Percentiles rank a stretch among this genome's conserved stretches.
These are phyloP conservation scores for Linnemannia hyalina DNA, from an alignment of 192 early-diverging fungal genomes.

Conservation along the genomic window DNA sequence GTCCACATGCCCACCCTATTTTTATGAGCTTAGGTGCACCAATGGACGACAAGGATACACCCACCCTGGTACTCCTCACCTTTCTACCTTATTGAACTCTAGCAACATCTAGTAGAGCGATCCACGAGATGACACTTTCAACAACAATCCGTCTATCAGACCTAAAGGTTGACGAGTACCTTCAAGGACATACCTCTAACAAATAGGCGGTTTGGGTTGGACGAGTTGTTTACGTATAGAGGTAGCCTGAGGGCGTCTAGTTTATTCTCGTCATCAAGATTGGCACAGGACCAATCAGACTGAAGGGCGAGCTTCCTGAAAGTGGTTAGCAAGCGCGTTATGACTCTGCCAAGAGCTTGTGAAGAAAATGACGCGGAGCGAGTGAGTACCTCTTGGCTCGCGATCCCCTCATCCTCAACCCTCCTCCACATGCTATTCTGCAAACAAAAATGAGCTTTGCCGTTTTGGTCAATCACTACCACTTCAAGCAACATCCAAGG, in stretches of 20 bases:
- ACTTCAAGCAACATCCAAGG: background rate
- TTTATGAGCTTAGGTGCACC: background rate
- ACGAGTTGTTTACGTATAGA: too few relatives aligned
- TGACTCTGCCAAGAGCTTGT: background rate
- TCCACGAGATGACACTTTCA: too few relatives aligned
- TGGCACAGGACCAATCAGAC: too few relatives aligned
- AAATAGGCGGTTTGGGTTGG: too few relatives aligned
- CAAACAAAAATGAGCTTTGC: background rate
- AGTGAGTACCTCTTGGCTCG: background rate
- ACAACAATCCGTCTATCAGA: too few relatives aligned
- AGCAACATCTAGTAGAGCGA: background rate
- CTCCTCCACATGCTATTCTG: background rate
- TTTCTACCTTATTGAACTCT: background rate
- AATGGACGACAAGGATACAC: background rate
- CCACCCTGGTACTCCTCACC: background rate
- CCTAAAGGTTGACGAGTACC: too few relatives aligned
- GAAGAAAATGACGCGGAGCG: background rate
- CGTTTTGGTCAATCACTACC: background rate
- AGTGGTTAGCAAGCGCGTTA: background rate
- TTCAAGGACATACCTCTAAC: too few relatives aligned
- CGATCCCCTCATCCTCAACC: background rate
- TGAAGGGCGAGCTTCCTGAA: too few relatives aligned
- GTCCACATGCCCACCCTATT: background rate
- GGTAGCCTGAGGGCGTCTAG: too few relatives aligned
- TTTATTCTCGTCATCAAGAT: too few relatives aligned